Conservation (phyloP, 768 basidiomycete species). For the Paxillus rubicundulus region DNA sequence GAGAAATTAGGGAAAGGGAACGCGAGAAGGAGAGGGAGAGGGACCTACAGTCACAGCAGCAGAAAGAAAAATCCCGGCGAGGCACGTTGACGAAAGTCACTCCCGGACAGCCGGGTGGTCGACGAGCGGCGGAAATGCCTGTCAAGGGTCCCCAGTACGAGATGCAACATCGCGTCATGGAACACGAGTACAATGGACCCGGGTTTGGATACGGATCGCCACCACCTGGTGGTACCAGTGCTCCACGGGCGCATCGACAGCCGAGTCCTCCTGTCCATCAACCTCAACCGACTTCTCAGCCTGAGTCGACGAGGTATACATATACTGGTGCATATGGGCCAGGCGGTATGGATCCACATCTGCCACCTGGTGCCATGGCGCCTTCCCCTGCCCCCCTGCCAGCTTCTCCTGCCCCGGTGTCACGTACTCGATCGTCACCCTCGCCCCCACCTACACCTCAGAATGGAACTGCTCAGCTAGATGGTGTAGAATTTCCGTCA, state of each 20-base stretch:
- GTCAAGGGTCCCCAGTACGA: conserved; percentile 90
- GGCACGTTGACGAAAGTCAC: conserved; percentile 68
- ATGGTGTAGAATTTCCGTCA: conserved; percentile 22
- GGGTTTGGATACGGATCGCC: conserved; percentile 26
- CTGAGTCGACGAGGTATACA: conserved; percentile 27
- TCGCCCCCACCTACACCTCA: conserved; percentile 35
- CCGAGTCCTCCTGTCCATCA: conserved; percentile 28
- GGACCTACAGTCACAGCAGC: conserved; percentile 37
- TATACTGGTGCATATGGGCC: conserved; percentile 14
- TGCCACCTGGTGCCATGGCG: conserved; percentile 63
- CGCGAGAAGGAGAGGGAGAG: conserved; percentile 22
- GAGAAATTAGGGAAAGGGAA: conserved; percentile 40
- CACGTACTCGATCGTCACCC: conserved; percentile 31
- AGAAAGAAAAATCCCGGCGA: conserved; percentile 39
- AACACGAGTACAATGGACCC: conserved; percentile 71
- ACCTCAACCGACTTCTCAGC: conserved; percentile 26
- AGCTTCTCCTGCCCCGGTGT: conserved; percentile 18
- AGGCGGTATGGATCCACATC: conserved; percentile 34
- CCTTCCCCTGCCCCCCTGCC: conserved; percentile 30
- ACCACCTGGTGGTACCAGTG: conserved; percentile 18
- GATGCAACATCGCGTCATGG: conserved; percentile 90
- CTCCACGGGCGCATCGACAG: conserved; percentile 24
- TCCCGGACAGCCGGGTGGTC: conserved; percentile 44
- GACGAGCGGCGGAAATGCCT: conserved; percentile 79
- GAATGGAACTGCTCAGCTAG: conserved; percentile 16